Base-by-base conservation (phyloP, 164 flowering plant genomes). In the Vitis amurensis region DNA sequence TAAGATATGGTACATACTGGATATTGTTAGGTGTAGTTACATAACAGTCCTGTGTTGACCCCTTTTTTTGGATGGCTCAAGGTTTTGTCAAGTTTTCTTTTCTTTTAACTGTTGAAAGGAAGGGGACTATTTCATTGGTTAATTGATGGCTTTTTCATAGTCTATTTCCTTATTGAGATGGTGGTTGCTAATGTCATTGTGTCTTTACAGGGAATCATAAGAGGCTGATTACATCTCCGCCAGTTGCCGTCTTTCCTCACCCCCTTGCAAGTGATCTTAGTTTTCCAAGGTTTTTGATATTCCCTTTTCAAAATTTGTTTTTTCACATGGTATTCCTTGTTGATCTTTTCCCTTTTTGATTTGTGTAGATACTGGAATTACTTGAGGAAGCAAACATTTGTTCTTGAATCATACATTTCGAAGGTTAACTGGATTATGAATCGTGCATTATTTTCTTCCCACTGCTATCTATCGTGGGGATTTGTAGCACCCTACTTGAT, bases 311-410 rank as follows among this genome's bases (percentile, higher is more conserved):
- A 44, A 70, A 49, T 61, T 13, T 15, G 11, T 57, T 13, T 55
- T 53, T 14, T 50, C 8, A 51, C 23, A 14, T 61, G n/a, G 50
- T 60, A 48, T 56, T 56, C 29, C 14, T 53, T 71, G 9, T 63
- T 74, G 31, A 60, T 23, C 30, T 75, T 64, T 50, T 67, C 50
- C 13, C 50, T 66, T 80, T 66, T 80, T 50, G 4, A 37, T 3
- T 59, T 60, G 6, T 86, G 50, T 72, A 94, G 99, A 86, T 94
- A 92, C 67, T 94, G 99, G 99, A 94, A 94, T 81, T 94, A 94
- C 80, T 78, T 94, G 87, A 88, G 98, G 79, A 94, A 94, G 85
- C 99, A 94, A 78, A 92, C 99, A 59, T 94, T 94, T 82, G 99
- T 94, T 70, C 79, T 94, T 67, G 98, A 94, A 76, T 92, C 99